phyloP scores from a whole-genome alignment of 2,329 filamentous ascomycete species.

The Madurella mycetomatis region DNA sequence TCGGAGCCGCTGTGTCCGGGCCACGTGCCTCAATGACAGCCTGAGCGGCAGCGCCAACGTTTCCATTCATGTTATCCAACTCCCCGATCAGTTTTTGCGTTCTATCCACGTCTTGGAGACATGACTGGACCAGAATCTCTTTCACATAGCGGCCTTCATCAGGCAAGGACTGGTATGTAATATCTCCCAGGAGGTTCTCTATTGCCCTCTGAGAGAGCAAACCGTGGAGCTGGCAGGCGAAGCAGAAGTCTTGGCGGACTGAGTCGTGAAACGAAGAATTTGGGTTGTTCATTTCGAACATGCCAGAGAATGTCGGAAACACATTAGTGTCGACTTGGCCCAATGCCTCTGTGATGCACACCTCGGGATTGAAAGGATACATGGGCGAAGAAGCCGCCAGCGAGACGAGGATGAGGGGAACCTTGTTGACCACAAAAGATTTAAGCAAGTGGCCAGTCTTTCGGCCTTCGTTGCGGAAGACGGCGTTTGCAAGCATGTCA shows the following conservation, averaged over 20 bases:
- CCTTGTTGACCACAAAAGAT: slow-evolving; percentile 75
- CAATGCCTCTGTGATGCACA: slow-evolving; percentile 66
- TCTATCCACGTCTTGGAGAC: slow-evolving; percentile 68
- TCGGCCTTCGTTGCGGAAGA: slow-evolving; percentile 59
- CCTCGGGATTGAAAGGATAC: slow-evolving; percentile 71
- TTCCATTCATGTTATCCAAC: slow-evolving; percentile 85
- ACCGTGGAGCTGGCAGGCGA: slow-evolving; percentile 82
- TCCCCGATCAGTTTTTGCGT: slow-evolving; percentile 74
- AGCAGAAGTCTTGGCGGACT: slow-evolving; percentile 71
- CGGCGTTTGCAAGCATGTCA: slow-evolving; percentile 81
- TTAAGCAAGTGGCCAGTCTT: slow-evolving; percentile 68
- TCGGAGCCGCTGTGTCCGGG: background rate
- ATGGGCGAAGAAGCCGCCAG: slow-evolving; percentile 51
- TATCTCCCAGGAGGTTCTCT: slow-evolving; percentile 75
- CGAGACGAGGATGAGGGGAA: slow-evolving; percentile 51
- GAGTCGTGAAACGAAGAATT: slow-evolving; percentile 55
- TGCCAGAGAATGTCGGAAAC: slow-evolving; percentile 57
- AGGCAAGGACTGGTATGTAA: slow-evolving; percentile 74
- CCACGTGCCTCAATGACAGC: slow-evolving; percentile 65
- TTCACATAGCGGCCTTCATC: slow-evolving; percentile 71
- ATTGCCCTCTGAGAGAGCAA: slow-evolving; percentile 77
- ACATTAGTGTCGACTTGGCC: slow-evolving; percentile 77
- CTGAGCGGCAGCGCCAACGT: slow-evolving; percentile 78
- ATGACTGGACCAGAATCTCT: slow-evolving; percentile 73
- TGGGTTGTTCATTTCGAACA: slow-evolving; percentile 56